Evolutionary conservation across 306 rosid species (phyloP).

Genomic region (Malus fusca): DNA sequence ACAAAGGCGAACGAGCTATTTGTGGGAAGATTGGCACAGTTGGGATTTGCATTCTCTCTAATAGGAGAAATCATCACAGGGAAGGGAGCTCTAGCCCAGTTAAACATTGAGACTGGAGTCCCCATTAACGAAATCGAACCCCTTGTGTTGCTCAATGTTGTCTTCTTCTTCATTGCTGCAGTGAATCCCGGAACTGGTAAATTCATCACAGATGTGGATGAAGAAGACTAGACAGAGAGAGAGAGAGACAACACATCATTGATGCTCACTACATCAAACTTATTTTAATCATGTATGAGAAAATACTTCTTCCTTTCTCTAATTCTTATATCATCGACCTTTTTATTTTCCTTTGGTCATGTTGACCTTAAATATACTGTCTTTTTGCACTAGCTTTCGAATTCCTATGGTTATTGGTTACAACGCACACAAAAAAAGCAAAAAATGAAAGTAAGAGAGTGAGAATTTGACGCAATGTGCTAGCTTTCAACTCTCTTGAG

Average conservation of each 20-base stretch:
- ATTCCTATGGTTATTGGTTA: neutral
- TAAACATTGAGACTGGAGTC: constrained; percentile 91
- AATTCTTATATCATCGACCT: neutral
- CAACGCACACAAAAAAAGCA: neutral
- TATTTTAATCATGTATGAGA: constrained; percentile 8
- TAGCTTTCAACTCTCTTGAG: neutral
- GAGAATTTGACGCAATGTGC: neutral
- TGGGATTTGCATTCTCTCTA: constrained; percentile 85
- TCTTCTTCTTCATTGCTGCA: constrained; percentile 93
- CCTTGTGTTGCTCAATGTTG: constrained; percentile 69
- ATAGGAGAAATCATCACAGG: constrained; percentile 95
- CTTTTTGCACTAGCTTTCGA: neutral
- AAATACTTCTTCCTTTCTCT: neutral
- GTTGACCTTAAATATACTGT: neutral
- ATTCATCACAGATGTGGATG: constrained; percentile 70
- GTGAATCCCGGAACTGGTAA: constrained; percentile 93
- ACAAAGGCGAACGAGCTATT: constrained; percentile 88
- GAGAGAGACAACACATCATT: neutral
- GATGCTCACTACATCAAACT: neutral
- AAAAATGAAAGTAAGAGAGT: neutral
- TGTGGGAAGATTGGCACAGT: constrained; percentile 96
- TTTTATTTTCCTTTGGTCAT: neutral
- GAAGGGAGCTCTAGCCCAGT: constrained; percentile 91
- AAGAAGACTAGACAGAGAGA: constrained; percentile 36
- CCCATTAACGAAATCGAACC: constrained; percentile 91